Evolutionary conservation across 192 early-diverging fungal genomes (phyloP), one percentile per base, ranked within the genome.

Genomic region (Fimicolochytrium jonesii): DNA sequence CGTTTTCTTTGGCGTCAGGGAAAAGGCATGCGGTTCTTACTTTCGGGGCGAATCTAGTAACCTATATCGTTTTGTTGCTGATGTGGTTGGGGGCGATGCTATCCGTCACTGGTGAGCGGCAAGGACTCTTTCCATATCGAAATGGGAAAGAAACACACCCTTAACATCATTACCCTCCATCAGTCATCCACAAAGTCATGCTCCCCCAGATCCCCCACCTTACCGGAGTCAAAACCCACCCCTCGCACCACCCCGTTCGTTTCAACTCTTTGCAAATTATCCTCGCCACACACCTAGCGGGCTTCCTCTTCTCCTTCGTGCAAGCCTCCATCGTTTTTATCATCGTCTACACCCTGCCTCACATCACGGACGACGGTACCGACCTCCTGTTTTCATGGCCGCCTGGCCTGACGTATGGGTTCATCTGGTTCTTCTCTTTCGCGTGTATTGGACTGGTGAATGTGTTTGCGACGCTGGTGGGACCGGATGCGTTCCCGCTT

Each of bases 11-110:
- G 34, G 49, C 51, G 0, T 30, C 30, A 4, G 41, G 37, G 18
- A 33, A 42, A 7, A 13, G 37, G n/a, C 54, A 56, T 30, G 18
- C 64, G 5, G 64, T 66, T 0, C 1, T 39, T 15, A 33, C n/a
- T 7, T 66, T 56, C 33, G 64, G 64, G 11, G 31, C 31, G 23
- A 66, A 66, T 26, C 25, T 66, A 15, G 52, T 55, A 3, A 46
- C 64, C 0, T 66, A 66, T 44, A 66, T 66, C 33, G 2, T 35
- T 1, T 35, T 39, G 7, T 36, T 66, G 17, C 23, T 66, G n/a
- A 31, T 66, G 53, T 66, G 64, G 64, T 31, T 66, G 9, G 20
- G 53, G 34, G 17, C 43, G 13, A 56, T 66, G 53, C 41, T 66
- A 44, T 35, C 43, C 1, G 36, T 44, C 28, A 64, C 61, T 7